A percentile compares a stretch with the other conserved stretches of the same genome.
Evolutionary conservation across 2,329 filamentous ascomycete species (phyloP).

Genomic region (Penicillium capsulatum): DNA sequence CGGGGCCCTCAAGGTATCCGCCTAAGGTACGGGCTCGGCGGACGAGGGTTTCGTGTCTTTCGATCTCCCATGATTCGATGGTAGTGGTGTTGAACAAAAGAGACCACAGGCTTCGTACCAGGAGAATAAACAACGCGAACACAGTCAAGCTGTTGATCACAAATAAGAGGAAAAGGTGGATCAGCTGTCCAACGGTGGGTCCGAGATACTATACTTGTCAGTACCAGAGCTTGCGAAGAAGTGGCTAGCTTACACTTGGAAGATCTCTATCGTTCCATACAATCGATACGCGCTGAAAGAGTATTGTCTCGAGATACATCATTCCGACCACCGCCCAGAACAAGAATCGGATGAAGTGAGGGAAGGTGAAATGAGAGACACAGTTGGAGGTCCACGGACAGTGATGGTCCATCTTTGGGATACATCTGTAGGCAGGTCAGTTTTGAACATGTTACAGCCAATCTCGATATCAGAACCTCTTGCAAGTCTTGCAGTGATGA

Average conservation of each 20-base stretch:
- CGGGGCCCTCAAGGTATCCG: slow-evolving; percentile 55
- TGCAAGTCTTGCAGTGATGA: slow-evolving; percentile 62
- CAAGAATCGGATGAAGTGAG: slow-evolving; percentile 62
- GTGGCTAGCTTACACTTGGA: slow-evolving; percentile 50
- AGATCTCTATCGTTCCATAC: slow-evolving; percentile 55
- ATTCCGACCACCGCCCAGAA: slow-evolving; percentile 57
- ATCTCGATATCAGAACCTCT: slow-evolving; percentile 43
- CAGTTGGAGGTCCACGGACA: slow-evolving; percentile 65
- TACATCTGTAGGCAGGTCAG: slow-evolving; percentile 45
- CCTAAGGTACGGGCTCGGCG: slow-evolving; percentile 49
- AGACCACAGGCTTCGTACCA: slow-evolving; percentile 53
- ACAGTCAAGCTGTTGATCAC: slow-evolving; percentile 55
- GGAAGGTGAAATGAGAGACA: slow-evolving; percentile 61
- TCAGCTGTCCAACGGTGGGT: slow-evolving; percentile 50
- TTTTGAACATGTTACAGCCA: background rate
- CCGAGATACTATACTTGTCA: slow-evolving; percentile 52
- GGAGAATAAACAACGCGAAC: slow-evolving; percentile 53
- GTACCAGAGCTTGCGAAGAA: slow-evolving; percentile 1
- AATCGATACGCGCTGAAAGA: slow-evolving; percentile 49
- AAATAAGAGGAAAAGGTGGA: slow-evolving; percentile 53
- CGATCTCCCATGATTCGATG: slow-evolving; percentile 61
- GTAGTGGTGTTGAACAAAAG: slow-evolving; percentile 58
- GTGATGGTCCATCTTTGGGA: slow-evolving; percentile 64
- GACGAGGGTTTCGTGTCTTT: slow-evolving; percentile 46
- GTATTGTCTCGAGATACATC: slow-evolving; percentile 52